phyloP scores from a whole-genome alignment of 2,329 filamentous ascomycete species.

The Fusarium aywerte region DNA sequence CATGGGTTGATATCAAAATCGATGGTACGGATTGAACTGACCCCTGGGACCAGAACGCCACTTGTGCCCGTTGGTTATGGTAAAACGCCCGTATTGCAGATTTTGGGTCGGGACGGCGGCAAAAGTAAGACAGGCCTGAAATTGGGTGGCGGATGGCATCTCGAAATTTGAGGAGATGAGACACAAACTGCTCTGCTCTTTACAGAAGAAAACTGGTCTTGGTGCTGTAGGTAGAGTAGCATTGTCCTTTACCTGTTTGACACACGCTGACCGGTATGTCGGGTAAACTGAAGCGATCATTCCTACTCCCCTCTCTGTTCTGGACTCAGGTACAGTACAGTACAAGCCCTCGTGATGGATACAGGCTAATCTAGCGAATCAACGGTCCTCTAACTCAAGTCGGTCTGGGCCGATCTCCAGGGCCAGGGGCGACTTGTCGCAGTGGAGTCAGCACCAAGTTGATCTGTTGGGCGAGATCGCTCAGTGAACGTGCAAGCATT shows the following conservation, averaged over 20 bases:
- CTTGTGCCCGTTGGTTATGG: neutral
- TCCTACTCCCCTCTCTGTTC: neutral
- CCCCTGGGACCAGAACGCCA: constrained; percentile 22
- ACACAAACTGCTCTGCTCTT: neutral
- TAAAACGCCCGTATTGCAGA: constrained; percentile 12
- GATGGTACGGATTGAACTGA: neutral
- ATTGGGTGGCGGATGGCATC: constrained; percentile 6
- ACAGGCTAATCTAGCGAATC: constrained; percentile 14
- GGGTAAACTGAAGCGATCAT: neutral
- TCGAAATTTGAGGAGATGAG: neutral
- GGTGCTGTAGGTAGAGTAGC: neutral
- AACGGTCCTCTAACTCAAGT: constrained; percentile 15
- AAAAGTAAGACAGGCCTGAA: neutral
- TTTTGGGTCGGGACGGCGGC: neutral
- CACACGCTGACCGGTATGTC: constrained; percentile 8
- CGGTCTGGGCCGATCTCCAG: constrained; percentile 16
- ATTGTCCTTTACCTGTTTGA: neutral
- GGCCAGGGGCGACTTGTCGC: neutral
- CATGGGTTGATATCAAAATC: neutral
- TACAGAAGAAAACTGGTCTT: neutral
- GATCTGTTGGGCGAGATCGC: constrained; percentile 8
- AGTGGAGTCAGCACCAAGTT: constrained; percentile 1
- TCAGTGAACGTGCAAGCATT: constrained; percentile 19
- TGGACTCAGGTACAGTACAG: neutral
- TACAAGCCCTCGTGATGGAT: constrained; percentile 5